These are phyloP conservation scores for Grigorovia yakushimaensis DNA, from an alignment of 805 yeast species.

Conservation along the genomic window DNA sequence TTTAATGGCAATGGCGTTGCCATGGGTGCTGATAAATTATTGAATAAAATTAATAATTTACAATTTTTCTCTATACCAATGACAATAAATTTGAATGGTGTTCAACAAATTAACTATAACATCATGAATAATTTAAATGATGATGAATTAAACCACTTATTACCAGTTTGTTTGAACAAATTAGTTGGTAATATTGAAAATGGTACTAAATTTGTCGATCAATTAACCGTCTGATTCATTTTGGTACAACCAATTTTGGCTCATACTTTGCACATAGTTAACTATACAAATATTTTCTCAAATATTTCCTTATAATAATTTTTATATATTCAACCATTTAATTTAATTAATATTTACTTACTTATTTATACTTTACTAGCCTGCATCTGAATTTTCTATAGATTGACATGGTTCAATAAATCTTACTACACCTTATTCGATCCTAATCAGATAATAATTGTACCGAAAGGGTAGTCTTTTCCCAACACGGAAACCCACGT, in stretches of 20 bases:
- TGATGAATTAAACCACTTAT: conserved; percentile 39
- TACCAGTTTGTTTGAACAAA: conserved; percentile 19
- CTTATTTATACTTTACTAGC: no score
- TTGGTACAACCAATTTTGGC: no score
- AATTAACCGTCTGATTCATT: background rate
- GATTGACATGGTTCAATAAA: no score
- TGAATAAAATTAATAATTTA: conserved; percentile 13
- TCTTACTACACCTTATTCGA: no score
- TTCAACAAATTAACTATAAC: conserved; percentile 44
- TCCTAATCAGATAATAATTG: no score
- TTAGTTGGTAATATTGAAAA: conserved; percentile 15
- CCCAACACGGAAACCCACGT: background rate
- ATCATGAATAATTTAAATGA: conserved; percentile 40
- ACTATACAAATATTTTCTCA: no score
- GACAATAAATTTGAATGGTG: conserved; percentile 42
- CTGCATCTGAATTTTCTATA: no score
- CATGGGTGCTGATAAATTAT: conserved; percentile 14
- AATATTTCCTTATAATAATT: no score
- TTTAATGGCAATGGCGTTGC: conserved; percentile 38
- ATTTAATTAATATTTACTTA: no score
- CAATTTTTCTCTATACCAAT: conserved; percentile 58
- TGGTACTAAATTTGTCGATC: conserved; percentile 7
- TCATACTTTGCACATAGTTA: no score
- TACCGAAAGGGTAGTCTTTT: background rate
- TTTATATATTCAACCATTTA: background rate